Evolutionary conservation across 805 yeast species (phyloP), one percentile per base, ranked within the genome.

Genomic region (Starmerella floricola): DNA sequence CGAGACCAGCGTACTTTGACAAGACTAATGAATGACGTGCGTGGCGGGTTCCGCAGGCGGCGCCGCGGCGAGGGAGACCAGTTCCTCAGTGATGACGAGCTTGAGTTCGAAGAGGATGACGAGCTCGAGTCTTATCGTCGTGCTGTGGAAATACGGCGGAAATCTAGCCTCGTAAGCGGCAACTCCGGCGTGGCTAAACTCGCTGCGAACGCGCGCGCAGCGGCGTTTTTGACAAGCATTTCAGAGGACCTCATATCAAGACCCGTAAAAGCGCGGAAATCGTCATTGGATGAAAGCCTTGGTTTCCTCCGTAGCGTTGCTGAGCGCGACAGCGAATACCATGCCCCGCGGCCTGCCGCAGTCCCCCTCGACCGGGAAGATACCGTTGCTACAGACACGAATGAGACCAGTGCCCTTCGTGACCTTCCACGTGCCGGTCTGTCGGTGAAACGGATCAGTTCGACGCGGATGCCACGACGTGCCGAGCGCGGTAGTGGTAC

Each of bases 1-100:
- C 48, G 44, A 3, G 57, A 53, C 36, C 47, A 50, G 36, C 43
- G 40, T 15, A 31, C 44, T 26, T 46, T 53, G 16, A 37, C 41
- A 30, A 40, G 38, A 23, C 29, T 53, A 13, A 50, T 47, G 8
- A 47, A 44, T 15, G 55, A 51, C 29, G 54, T 53, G 20, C 43
- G 50, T 17, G 54, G 53, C 31, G 51, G 53, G 2, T 49, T 39
- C 42, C 42, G 51, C 16, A 40, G 51, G n/a, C 44, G 44, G 8
- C 31, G 33, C 13, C 27, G 32, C 13, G 43, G 44, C 15, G 48
- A 36, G 8, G 44, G 38, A 34, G 46, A 8, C 36, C 37, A 27
- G 29, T 46, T 46, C 26, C 21, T 46, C 18, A 28, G 33, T 30
- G 45, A 43, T 20, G 50, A 46, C 30, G 42, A 31, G 19, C 28